phyloP scores from a whole-genome alignment of 495 filamentous ascomycete species.

The Penicillium tannophilum region DNA sequence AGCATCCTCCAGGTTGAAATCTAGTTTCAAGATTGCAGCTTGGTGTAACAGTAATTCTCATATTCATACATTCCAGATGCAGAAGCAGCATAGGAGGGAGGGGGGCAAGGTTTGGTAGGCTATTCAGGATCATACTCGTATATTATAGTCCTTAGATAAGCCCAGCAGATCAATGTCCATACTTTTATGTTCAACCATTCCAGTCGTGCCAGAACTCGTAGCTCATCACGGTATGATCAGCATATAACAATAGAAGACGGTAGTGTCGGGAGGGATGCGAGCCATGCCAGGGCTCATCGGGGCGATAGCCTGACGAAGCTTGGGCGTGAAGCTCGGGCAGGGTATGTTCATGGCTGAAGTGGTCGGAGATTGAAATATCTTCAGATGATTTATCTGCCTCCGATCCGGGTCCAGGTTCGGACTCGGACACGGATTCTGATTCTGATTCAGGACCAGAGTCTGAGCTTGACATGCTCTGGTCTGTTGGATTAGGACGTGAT shows the following conservation, averaged over 20 bases:
- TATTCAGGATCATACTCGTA: neutral
- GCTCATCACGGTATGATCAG: constrained; percentile 73
- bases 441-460: neutral
- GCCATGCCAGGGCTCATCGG: constrained; percentile 45
- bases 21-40: neutral
- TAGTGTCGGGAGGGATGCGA: constrained; percentile 53
- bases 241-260: constrained; percentile 74
- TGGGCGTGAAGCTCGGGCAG: constrained; percentile 44
- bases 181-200: constrained; percentile 17
- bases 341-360: neutral
- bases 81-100: neutral
- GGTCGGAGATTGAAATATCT: neutral
- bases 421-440: neutral
- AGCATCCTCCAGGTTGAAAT: neutral
- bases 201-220: constrained; percentile 71
- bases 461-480: neutral
- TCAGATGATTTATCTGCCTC: neutral
- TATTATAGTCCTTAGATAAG: neutral
- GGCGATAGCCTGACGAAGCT: constrained; percentile 39
- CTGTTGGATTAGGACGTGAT: neutral
- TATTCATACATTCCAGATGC: constrained; percentile 3
- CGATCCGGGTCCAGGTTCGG: neutral
- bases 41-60: neutral
- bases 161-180: neutral
- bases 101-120: neutral